These are phyloP conservation scores for Henckelia pumila DNA, from an alignment of 257 asterid species.

Conservation along the genomic window DNA sequence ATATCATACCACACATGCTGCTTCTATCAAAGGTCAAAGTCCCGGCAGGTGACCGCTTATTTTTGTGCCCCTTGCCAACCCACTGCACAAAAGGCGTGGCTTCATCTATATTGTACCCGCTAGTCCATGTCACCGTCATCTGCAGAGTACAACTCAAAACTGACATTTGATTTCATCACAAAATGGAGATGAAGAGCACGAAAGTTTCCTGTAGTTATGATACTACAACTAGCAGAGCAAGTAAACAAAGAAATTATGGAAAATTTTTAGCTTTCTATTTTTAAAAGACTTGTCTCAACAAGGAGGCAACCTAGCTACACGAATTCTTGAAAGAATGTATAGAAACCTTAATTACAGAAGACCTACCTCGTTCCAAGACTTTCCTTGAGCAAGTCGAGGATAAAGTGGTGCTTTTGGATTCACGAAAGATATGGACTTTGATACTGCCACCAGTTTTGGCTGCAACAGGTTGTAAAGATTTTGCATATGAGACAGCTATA, in stretches of 20 bases:
- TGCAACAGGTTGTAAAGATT: constrained; percentile 38
- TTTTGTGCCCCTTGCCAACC: constrained; percentile 46
- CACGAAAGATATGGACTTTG: constrained; percentile 70
- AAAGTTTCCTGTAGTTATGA: too few relatives aligned
- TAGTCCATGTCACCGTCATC: constrained; percentile 98
- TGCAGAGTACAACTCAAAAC: constrained; percentile 26
- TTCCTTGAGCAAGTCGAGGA: constrained; percentile 97
- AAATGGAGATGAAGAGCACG: neutral
- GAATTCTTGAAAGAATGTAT: too few relatives aligned
- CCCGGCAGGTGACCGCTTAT: constrained; percentile 61
- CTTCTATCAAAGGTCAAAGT: constrained; percentile 66
- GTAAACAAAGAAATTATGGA: too few relatives aligned
- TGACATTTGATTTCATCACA: neutral
- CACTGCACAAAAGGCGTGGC: constrained; percentile 75
- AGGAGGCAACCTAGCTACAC: too few relatives aligned
- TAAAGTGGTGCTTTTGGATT: constrained; percentile 89
- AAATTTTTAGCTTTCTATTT: too few relatives aligned
- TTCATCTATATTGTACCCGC: constrained; percentile 72
- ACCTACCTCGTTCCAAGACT: constrained; percentile 90
- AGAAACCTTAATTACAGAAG: constrained; percentile 4
- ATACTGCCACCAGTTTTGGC: constrained; percentile 76
- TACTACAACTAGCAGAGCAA: too few relatives aligned
- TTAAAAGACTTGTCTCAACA: too few relatives aligned
- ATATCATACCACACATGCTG: constrained; percentile 80
- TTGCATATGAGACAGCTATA: neutral